Base-by-base conservation (phyloP, 2,329 filamentous ascomycete genomes). In the Xylariaceae sp. region DNA sequence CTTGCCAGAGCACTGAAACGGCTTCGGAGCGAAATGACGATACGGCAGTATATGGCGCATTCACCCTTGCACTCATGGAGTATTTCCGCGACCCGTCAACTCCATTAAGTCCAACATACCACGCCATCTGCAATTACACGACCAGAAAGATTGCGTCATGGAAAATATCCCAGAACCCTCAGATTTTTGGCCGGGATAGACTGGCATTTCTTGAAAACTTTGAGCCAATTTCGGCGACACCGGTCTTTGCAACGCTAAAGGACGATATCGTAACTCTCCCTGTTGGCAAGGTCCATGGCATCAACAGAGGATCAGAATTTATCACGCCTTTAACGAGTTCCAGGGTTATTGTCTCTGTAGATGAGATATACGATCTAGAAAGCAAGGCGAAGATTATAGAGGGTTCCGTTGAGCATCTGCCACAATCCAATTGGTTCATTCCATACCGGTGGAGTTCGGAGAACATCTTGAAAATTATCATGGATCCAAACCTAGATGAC, bases 101-200 rank as follows among this genome's bases (percentile, higher is more conserved):
- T n/a, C n/a, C n/a, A n/a, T n/a, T n/a, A n/a, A n/a, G n/a, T n/a
- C n/a, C n/a, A n/a, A n/a, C n/a, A n/a, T n/a, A n/a, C n/a, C n/a
- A n/a, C n/a, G n/a, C n/a, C n/a, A n/a, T n/a, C n/a, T 30, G 27
- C 27, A 8, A 30, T 30, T 46, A n/a, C 21, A 29, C 20, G 43
- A 46, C 16, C 20, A 36, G 18, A 24, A 33, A 23, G 43, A 15
- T n/a, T 24, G 15, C 8, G 20, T 20, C 2, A 46, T 46, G 27
- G 13, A 26, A 26, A 11, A 16, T 18, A 0, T 29, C 23, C 32
- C 36, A 41, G 36, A 43, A 23, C 10, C 40, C 47, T 18, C 39
- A 29, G 23, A 39, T 50, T 8, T 50, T 16, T 16, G 30, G 39
- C 10, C 29, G 32, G 23, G 47, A 50, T 24, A 36, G 47, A 16